phyloP scores from a whole-genome alignment of 148 eudicot species.

The Camellia sinensis region DNA sequence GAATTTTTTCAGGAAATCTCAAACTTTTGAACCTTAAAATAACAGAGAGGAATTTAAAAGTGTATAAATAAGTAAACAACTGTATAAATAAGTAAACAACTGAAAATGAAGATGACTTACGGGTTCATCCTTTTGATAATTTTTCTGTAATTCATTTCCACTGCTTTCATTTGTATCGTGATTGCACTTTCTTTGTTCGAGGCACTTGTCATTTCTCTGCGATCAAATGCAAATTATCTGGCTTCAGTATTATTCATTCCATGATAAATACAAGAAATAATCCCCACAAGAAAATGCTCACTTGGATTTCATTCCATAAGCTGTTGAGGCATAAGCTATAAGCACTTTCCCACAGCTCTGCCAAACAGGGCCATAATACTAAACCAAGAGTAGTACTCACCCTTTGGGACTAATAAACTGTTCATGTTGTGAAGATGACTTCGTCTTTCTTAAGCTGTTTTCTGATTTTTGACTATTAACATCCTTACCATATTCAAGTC shows the following conservation, averaged over 20 bases:
- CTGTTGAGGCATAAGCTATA: no score
- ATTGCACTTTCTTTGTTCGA: conserved; percentile 20
- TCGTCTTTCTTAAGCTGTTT: no score
- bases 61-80: no score
- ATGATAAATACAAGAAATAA: not conserved
- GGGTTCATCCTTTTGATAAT: conserved; percentile 24
- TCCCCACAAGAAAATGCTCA: conserved; percentile 14
- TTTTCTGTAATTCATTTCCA: conserved; percentile 22
- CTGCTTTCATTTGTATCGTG: conserved; percentile 17
- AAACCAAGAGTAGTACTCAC: no score
- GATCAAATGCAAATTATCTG: not conserved
- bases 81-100: no score
- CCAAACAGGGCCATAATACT: no score
- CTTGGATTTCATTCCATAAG: no score
- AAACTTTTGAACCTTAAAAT: not conserved
- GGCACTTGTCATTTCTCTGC: conserved; percentile 24
- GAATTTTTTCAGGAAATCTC: not conserved
- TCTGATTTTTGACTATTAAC: no score
- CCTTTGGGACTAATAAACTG: no score
- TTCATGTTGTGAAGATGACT: no score
- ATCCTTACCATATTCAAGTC: no score
- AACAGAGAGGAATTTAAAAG: not conserved
- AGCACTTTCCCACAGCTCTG: no score
- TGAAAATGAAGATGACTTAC: conserved; percentile 18
- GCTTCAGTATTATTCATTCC: not conserved